Percentiles rank a stretch among this genome's conserved stretches.
Evolutionary conservation across 352 stramenopile species (phyloP).

Genomic region (Globisporangium parvum): DNA sequence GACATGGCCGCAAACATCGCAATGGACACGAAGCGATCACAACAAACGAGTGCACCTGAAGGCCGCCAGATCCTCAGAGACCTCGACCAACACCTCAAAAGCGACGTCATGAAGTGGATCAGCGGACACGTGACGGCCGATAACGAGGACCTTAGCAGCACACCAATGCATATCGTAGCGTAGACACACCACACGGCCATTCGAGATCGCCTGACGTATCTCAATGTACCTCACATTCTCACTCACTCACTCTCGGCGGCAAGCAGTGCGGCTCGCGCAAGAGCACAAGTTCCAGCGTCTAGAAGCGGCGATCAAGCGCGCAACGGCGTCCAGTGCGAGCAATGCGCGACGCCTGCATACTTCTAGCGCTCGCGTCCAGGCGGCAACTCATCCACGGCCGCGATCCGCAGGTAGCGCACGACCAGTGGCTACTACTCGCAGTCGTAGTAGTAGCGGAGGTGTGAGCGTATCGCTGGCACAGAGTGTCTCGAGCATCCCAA

Average conservation of each 20-base stretch:
- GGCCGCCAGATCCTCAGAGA: too few relatives aligned
- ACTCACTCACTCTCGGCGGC: constrained; percentile 17
- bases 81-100: too few relatives aligned
- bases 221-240: too few relatives aligned
- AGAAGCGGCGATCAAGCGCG: constrained; percentile 25
- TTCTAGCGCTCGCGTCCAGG: constrained; percentile 6
- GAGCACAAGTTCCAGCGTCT: constrained; percentile 35
- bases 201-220: too few relatives aligned
- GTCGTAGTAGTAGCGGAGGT: too few relatives aligned
- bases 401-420: background rate
- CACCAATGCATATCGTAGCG: too few relatives aligned
- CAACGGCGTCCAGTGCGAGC: background rate
- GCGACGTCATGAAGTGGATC: too few relatives aligned
- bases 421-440: background rate
- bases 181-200: too few relatives aligned
- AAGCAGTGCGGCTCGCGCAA: constrained; percentile 17
- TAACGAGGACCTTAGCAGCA: too few relatives aligned
- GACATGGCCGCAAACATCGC: background rate
- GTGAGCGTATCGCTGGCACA: constrained; percentile 2
- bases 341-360: background rate
- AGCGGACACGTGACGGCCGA: too few relatives aligned
- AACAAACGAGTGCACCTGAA: too few relatives aligned
- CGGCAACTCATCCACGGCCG: background rate
- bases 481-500: background rate
- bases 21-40: too few relatives aligned